A percentile compares a stretch with the other conserved stretches of the same genome.
These are phyloP conservation scores for Dryas drummondii DNA, from an alignment of 306 rosid genomes.

Conservation along the genomic window DNA sequence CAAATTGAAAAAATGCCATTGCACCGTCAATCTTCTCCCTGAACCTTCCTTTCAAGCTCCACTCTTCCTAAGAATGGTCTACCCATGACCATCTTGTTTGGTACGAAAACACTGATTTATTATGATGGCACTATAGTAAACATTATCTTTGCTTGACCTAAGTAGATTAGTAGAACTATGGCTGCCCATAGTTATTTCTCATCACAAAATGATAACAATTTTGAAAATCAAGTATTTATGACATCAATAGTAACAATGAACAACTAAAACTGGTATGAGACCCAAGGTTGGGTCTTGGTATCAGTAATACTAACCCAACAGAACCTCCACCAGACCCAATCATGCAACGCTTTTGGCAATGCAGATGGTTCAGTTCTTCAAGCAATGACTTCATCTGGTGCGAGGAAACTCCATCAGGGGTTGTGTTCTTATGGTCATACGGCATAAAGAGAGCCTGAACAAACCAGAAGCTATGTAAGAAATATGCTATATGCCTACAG, in stretches of 20 bases:
- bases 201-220: too few species aligned
- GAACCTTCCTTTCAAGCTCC: too few species aligned
- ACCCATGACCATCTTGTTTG: too few species aligned
- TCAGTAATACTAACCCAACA: constrained; percentile 68
- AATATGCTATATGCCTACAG: neutral
- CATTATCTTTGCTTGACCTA: too few species aligned
- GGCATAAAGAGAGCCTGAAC: constrained; percentile 96
- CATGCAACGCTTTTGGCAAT: constrained; percentile 76
- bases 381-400: constrained; percentile 77
- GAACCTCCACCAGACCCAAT: constrained; percentile 98
- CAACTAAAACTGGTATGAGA: neutral
- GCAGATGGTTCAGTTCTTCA: constrained; percentile 72
- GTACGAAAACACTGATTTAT: too few species aligned
- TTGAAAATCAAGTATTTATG: neutral
- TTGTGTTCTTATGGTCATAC: constrained; percentile 90
- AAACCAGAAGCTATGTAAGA: constrained; percentile 8
- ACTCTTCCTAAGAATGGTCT: too few species aligned
- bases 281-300: neutral
- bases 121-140: too few species aligned
- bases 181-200: too few species aligned
- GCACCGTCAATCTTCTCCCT: too few species aligned
- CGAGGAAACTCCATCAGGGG: constrained; percentile 67
- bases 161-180: too few species aligned
- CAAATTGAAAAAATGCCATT: too few species aligned
- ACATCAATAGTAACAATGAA: neutral